phyloP scores from a whole-genome alignment of 306 rosid species.

The Trifolium pratense region DNA sequence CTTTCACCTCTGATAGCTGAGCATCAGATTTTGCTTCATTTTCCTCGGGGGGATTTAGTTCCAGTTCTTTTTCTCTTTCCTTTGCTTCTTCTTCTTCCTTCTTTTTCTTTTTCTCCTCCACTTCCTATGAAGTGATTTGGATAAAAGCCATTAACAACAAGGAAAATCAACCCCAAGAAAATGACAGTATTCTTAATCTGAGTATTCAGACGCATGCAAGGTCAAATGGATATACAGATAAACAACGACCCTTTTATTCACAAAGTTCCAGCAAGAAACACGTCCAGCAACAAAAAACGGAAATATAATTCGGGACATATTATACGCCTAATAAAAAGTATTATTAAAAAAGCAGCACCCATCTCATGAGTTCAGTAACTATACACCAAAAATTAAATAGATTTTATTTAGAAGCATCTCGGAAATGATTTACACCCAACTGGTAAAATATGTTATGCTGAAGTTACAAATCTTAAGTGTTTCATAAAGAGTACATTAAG shows the following conservation, averaged over 20 bases:
- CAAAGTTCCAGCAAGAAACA: slow-evolving; percentile 5
- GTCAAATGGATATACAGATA: slow-evolving; percentile 16
- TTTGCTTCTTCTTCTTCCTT: slow-evolving; percentile 67
- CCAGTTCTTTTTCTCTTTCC: slow-evolving; percentile 61
- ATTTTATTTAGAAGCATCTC: background rate
- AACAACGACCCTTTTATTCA: slow-evolving; percentile 2
- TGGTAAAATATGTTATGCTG: background rate
- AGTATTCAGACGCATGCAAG: background rate
- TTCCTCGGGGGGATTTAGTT: slow-evolving; percentile 56
- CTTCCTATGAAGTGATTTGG: slow-evolving; percentile 59
- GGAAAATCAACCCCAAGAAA: slow-evolving; percentile 38
- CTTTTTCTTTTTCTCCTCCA: slow-evolving; percentile 68
- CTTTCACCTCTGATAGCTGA: slow-evolving; percentile 68
- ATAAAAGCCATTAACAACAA: slow-evolving; percentile 32
- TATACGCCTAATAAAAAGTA: background rate
- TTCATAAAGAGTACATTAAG: background rate
- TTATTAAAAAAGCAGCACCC: slow-evolving; percentile 3
- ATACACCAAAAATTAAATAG: background rate
- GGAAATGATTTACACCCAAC: background rate
- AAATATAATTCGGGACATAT: background rate
- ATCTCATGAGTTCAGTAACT: background rate
- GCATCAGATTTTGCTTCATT: slow-evolving; percentile 48
- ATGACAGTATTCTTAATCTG: background rate
- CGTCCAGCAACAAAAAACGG: background rate
- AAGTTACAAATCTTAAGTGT: no score